phyloP scores from a whole-genome alignment of 805 yeast genomes.

The Candida broadrunensis region DNA sequence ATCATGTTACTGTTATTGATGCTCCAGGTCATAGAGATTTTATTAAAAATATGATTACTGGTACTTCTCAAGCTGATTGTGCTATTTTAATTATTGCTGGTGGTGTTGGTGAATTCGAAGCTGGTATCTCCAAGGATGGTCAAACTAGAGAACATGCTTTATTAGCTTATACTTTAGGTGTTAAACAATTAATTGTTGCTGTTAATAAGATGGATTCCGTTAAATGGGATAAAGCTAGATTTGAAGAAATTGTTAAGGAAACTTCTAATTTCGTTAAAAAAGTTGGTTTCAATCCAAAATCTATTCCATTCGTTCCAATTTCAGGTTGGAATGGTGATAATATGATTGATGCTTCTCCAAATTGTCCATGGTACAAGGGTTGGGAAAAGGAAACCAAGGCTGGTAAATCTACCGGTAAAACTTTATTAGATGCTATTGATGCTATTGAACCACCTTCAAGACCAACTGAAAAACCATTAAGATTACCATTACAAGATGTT shows the following conservation, averaged over 20 bases:
- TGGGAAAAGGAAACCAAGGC: slow-evolving; percentile 77
- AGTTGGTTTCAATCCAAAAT: slow-evolving; percentile 81
- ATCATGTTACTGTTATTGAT: slow-evolving; percentile 86
- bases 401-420: slow-evolving; percentile 70
- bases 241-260: slow-evolving; percentile 74
- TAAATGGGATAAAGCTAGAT: slow-evolving; percentile 81
- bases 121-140: slow-evolving; percentile 93
- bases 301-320: slow-evolving; percentile 85
- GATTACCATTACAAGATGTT: slow-evolving; percentile 87
- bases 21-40: slow-evolving; percentile 97
- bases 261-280: slow-evolving; percentile 77
- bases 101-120: slow-evolving; percentile 93
- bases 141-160: slow-evolving; percentile 95
- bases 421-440: slow-evolving; percentile 82
- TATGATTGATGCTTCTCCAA: slow-evolving; percentile 80
- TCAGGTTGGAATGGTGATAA: slow-evolving; percentile 93
- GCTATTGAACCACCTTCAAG: slow-evolving; percentile 76
- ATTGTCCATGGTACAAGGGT: slow-evolving; percentile 89
- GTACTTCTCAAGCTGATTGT: slow-evolving; percentile 92
- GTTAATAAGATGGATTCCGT: slow-evolving; percentile 95
- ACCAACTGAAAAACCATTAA: slow-evolving; percentile 84
- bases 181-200: slow-evolving; percentile 81
- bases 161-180: slow-evolving; percentile 87
- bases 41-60: slow-evolving; percentile 95
- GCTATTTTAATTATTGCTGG: slow-evolving; percentile 89